These are phyloP conservation scores for Mucor circinelloides DNA, from an alignment of 371 early-diverging fungal genomes.

Conservation along the genomic window DNA sequence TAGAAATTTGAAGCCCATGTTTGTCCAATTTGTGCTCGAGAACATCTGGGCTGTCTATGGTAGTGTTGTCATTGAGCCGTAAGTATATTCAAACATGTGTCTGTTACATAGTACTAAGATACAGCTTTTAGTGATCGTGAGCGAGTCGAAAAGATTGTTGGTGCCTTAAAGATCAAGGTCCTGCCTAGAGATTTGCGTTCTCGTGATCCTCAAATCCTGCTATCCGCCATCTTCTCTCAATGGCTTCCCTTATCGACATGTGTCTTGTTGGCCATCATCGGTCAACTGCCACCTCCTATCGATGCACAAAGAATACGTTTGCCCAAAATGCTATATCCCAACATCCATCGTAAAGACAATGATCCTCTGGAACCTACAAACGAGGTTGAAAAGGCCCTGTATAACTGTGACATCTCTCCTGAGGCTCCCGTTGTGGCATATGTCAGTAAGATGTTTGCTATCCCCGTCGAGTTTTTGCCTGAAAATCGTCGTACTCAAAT, in stretches of 20 bases:
- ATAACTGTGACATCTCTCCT: constrained; percentile 54
- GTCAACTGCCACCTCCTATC: constrained; percentile 87
- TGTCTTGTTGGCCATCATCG: constrained; percentile 79
- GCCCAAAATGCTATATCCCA: constrained; percentile 76
- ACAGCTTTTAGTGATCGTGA: constrained; percentile 65
- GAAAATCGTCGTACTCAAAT: constrained; percentile 69
- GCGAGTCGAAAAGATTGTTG: constrained; percentile 91
- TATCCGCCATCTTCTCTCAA: constrained; percentile 80
- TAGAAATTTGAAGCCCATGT: constrained; percentile 85
- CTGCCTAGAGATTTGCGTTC: constrained; percentile 85
- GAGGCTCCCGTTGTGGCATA: constrained; percentile 78
- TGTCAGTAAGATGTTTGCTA: constrained; percentile 92
- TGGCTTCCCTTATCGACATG: constrained; percentile 85
- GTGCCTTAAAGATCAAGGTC: constrained; percentile 83
- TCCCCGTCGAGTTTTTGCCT: constrained; percentile 75
- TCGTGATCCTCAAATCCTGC: constrained; percentile 78
- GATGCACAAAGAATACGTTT: constrained; percentile 83
- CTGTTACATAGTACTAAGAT: background rate
- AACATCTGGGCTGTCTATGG: constrained; percentile 97
- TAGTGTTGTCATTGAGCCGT: constrained; percentile 72
- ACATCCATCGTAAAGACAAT: constrained; percentile 38
- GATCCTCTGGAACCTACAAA: constrained; percentile 51
- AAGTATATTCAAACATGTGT: constrained; percentile 26
- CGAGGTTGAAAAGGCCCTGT: constrained; percentile 64
- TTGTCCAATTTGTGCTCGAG: constrained; percentile 94